A percentile compares a stretch with the other conserved stretches of the same genome.
phyloP scores from a whole-genome alignment of 805 yeast genomes.

The Torulaspora delbrueckii region DNA sequence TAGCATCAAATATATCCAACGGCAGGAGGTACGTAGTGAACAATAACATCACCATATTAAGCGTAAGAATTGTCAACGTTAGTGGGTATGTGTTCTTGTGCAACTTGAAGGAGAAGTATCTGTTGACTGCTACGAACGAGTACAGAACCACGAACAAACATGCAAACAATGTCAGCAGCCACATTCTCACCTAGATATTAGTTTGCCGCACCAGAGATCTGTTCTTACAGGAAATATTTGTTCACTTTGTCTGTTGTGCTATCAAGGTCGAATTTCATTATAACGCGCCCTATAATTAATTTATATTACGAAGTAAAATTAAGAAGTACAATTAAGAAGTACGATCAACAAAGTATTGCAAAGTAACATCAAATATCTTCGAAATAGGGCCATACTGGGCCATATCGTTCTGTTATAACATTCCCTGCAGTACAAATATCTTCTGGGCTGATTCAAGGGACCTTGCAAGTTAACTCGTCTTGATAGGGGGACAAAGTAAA shows the following conservation, averaged over 20 bases:
- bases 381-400: not conserved
- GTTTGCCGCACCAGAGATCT: not conserved
- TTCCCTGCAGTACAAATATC: not conserved
- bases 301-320: not conserved
- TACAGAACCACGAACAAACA: conserved; percentile 5
- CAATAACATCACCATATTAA: conserved; percentile 28
- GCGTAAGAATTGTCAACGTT: conserved; percentile 18
- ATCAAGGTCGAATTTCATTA: not conserved
- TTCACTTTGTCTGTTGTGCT: not conserved
- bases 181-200: conserved; percentile 4
- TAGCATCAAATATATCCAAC: conserved; percentile 24
- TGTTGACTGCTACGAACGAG: conserved; percentile 23
- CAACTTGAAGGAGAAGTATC: conserved; percentile 29
- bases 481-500: not conserved
- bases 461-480: not conserved
- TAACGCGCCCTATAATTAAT: not conserved
- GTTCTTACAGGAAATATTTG: not conserved
- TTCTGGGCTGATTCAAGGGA: not conserved
- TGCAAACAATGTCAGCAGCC: conserved; percentile 9
- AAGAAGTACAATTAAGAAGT: not conserved
- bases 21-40: conserved; percentile 32
- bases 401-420: not conserved
- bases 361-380: not conserved
- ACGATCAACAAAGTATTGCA: not conserved
- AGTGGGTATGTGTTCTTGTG: conserved; percentile 27